Evolutionary conservation across 208 protist species (phyloP).

Genomic region (Acanthamoeba triangularis): DNA sequence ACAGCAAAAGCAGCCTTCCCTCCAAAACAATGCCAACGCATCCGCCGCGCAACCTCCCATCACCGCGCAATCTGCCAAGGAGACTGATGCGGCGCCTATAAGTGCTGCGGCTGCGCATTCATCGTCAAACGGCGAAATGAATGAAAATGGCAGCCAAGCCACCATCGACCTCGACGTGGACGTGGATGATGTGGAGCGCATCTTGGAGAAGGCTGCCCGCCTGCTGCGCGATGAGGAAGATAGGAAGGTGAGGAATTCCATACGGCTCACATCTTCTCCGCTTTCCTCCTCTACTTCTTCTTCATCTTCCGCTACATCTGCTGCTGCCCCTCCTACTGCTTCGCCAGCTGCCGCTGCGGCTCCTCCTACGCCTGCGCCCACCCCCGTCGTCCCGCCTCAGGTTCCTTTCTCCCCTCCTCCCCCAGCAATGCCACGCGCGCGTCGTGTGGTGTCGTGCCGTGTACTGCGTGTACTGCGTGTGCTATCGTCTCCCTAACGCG

Average conservation of each 20-base stretch:
- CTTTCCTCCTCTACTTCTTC: not conserved
- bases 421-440: not conserved
- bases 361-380: not conserved
- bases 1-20: not conserved
- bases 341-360: not conserved
- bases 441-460: too few species aligned
- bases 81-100: too few species aligned
- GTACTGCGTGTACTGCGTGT: too few species aligned
- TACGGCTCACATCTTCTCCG: not conserved
- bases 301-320: not conserved
- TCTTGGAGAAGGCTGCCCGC: slow-evolving; percentile 33
- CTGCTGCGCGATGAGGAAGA: slow-evolving; percentile 40
- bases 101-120: not conserved
- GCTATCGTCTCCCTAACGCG: too few species aligned
- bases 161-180: slow-evolving; percentile 18
- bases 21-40: not conserved
- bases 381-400: not conserved
- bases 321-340: not conserved
- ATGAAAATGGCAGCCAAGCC: not conserved
- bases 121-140: not conserved
- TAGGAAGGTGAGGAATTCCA: not conserved
- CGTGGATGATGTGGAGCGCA: slow-evolving; percentile 26
- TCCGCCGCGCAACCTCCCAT: not conserved
- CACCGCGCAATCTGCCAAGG: not conserved
- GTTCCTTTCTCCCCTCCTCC: not conserved